Evolutionary conservation across 1,284 basidiomycete species (phyloP).

Genomic region (Cryptococcus sp.): DNA sequence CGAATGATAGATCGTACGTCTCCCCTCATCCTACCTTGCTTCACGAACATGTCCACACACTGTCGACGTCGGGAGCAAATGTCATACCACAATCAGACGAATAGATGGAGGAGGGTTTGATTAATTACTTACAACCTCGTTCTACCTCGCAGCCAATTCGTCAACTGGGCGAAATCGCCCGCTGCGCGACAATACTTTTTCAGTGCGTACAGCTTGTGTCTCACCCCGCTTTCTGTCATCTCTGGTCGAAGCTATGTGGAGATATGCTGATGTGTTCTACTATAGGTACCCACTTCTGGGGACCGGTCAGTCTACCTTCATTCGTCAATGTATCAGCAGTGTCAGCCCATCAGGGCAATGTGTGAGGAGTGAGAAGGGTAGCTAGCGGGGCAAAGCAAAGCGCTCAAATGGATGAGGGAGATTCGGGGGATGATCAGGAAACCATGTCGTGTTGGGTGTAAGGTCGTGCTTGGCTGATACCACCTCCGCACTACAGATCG

Average conservation of each 20-base stretch:
- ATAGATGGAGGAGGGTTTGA: too few species aligned
- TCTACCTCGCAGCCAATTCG: constrained; percentile 56
- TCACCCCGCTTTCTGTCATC: constrained; percentile 6
- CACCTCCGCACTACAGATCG: constrained; percentile 61
- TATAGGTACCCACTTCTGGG: constrained; percentile 93
- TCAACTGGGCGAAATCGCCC: constrained; percentile 82
- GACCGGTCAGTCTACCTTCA: constrained; percentile 67
- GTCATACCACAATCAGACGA: too few species aligned
- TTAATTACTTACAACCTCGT: too few species aligned
- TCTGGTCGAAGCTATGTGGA: constrained; percentile 1
- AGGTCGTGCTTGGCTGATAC: too few species aligned
- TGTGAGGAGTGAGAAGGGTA: not conserved
- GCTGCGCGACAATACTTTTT: constrained; percentile 90
- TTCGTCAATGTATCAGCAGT: not conserved
- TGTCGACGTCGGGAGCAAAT: too few species aligned
- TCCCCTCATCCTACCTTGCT: too few species aligned
- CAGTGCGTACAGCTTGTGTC: constrained; percentile 61
- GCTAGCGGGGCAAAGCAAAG: not conserved
- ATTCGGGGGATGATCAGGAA: not conserved
- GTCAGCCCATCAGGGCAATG: not conserved
- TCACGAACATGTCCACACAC: too few species aligned
- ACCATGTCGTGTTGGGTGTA: not conserved
- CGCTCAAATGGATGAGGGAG: too few species aligned
- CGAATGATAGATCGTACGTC: too few species aligned
- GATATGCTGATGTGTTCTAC: not conserved